Base-by-base conservation (phyloP, 2,329 filamentous ascomycete species). In the Xylaria sp. region DNA sequence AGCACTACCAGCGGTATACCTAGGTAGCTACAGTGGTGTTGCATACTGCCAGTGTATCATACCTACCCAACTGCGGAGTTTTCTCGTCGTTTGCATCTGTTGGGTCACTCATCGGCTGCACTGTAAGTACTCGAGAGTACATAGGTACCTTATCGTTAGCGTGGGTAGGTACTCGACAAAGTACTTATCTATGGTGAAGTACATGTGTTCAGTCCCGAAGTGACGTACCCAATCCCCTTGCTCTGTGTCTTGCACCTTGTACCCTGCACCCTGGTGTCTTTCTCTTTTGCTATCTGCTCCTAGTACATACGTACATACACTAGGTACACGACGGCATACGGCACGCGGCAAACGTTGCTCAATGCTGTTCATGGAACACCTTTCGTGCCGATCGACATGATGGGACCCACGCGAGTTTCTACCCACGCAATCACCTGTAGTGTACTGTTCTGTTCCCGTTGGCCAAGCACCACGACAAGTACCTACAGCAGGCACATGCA, bases 321-420 rank as follows among this genome's bases (percentile, higher is more conserved):
- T n/a, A n/a, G n/a, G n/a, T n/a, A n/a, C n/a, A 36, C 20, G 13
- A 63, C 64, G 64, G 61, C 63, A 61, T 57, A 67, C 65, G 65
- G 65, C 65, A 67, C 61, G 61, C 65, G 66, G 66, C 58, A 66
- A 62, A 69, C 60, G 57, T 69, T 47, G 60, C 63, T 69, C 31
- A 57, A 65, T 57, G 61, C 49, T 49, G 36, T n/a, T 39, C 36
- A 51, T 51, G 47, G n/a, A 53, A 56, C 36, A 59, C 31, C 53
- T 44, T 55, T 31, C 59, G 44, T 33, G 31, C 57, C 45, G 69
- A 70, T 70, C 69, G 55, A 61, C 66, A 67, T 63, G n/a, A n/a
- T n/a, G n/a, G n/a, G 61, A 51, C 69, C 69, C 69, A 70, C 66
- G 66, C 65, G 61, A 57, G 38, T 66, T 50, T 51, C 49, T 53